Conservation (phyloP, 2,329 filamentous ascomycete species). For the Camptophora hylomeconis region DNA sequence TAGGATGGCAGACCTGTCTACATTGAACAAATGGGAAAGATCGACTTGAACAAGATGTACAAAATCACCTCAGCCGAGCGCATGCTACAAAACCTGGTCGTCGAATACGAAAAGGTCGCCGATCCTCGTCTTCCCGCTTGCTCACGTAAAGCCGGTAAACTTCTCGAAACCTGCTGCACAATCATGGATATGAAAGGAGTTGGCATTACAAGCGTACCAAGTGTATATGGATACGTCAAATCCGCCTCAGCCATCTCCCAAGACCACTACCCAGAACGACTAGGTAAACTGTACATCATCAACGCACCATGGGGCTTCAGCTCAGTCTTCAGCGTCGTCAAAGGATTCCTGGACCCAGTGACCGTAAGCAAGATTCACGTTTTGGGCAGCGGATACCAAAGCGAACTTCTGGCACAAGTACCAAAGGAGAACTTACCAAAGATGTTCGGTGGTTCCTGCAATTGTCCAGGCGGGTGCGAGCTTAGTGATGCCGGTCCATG, state of each 20-base stretch:
- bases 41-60: constrained; percentile 79
- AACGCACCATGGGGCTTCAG: constrained; percentile 96
- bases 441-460: constrained; percentile 70
- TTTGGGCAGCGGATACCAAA: constrained; percentile 67
- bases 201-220: constrained; percentile 63
- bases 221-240: constrained; percentile 79
- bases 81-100: constrained; percentile 91
- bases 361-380: constrained; percentile 95
- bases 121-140: constrained; percentile 90
- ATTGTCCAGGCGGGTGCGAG: constrained; percentile 70
- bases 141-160: constrained; percentile 76
- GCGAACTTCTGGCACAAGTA: constrained; percentile 71
- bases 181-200: constrained; percentile 98
- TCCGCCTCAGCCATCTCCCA: constrained; percentile 81
- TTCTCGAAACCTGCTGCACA: constrained; percentile 95
- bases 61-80: constrained; percentile 86
- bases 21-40: constrained; percentile 89
- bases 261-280: constrained; percentile 97
- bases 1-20: constrained; percentile 94
- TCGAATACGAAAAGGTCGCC: constrained; percentile 92
- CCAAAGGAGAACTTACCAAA: constrained; percentile 81
- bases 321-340: constrained; percentile 71
- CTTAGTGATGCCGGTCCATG: constrained; percentile 86
- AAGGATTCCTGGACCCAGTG: constrained; percentile 90
- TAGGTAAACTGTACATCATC: constrained; percentile 94